phyloP scores from a whole-genome alignment of 306 rosid genomes.

The Dalbergia oliveri region DNA sequence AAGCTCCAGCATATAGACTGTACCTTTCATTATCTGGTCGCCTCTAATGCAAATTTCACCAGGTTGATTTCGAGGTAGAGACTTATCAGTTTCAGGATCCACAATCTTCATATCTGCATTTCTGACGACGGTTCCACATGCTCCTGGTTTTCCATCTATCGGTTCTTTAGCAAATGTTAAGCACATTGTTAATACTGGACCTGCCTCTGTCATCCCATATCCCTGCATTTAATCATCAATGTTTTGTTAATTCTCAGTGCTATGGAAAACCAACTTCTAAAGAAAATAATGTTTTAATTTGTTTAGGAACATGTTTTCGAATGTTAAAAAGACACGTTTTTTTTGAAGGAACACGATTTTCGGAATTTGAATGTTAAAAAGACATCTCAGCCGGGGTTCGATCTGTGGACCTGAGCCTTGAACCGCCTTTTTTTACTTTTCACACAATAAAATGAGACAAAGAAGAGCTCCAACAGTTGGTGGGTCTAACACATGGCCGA shows the following conservation, averaged over 20 bases:
- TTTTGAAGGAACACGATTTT: too few species aligned
- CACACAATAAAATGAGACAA: too few species aligned
- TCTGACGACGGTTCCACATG: slow-evolving; percentile 31
- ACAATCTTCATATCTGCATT: slow-evolving; percentile 41
- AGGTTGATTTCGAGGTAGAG: slow-evolving; percentile 6
- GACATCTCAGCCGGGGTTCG: too few species aligned
- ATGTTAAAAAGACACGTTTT: too few species aligned
- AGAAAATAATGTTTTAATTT: too few species aligned
- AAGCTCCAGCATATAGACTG: too few species aligned
- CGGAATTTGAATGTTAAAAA: too few species aligned
- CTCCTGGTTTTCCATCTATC: neutral
- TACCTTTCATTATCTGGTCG: slow-evolving; percentile 40
- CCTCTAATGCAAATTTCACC: slow-evolving; percentile 40
- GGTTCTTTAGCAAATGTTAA: slow-evolving; percentile 27
- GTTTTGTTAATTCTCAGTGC: neutral
- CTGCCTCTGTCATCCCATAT: slow-evolving; percentile 45
- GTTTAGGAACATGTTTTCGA: too few species aligned
- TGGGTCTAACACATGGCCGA: too few species aligned
- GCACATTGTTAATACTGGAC: slow-evolving; percentile 39
- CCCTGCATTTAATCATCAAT: slow-evolving; percentile 27
- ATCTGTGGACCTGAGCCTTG: too few species aligned
- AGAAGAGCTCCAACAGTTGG: too few species aligned
- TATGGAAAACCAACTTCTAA: neutral
- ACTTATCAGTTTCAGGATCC: slow-evolving; percentile 17
- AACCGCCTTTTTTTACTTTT: too few species aligned